Conservation (phyloP, 148 eudicot species). For the Euryodendron excelsum region DNA sequence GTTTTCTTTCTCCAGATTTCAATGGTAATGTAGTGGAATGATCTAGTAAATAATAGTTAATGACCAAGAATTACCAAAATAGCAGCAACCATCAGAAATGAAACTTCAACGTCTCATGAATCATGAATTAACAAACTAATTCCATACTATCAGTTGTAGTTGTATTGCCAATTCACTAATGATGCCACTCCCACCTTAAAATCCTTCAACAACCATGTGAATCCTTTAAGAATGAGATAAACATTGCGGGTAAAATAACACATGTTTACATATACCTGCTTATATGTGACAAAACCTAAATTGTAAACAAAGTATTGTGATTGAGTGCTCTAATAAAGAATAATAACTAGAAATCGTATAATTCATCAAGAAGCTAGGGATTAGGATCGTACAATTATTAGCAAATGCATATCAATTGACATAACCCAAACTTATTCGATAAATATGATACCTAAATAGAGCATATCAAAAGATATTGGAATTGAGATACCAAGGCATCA, state of each 20-base stretch:
- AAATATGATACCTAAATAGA: background rate
- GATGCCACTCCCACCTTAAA: background rate
- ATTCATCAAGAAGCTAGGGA: background rate
- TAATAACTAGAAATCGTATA: background rate
- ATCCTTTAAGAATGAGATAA: background rate
- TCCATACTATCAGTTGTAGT: background rate
- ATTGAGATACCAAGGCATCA: background rate
- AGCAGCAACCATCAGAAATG: background rate
- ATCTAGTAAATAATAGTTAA: background rate
- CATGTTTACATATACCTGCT: background rate
- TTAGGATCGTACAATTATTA: background rate
- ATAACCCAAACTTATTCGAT: background rate
- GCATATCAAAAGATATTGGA: background rate
- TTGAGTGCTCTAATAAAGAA: background rate
- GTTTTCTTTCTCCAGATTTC: slow-evolving; percentile 1
- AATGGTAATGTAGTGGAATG: background rate
- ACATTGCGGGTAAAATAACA: background rate
- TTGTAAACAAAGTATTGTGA: background rate
- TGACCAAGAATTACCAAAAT: background rate
- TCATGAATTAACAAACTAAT: background rate
- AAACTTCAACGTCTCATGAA: background rate
- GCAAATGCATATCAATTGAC: background rate
- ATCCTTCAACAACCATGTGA: background rate
- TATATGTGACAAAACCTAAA: background rate
- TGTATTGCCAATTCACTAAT: background rate